Conservation (phyloP, 2,329 filamentous ascomycete species). For the Gyromitra esculenta region DNA sequence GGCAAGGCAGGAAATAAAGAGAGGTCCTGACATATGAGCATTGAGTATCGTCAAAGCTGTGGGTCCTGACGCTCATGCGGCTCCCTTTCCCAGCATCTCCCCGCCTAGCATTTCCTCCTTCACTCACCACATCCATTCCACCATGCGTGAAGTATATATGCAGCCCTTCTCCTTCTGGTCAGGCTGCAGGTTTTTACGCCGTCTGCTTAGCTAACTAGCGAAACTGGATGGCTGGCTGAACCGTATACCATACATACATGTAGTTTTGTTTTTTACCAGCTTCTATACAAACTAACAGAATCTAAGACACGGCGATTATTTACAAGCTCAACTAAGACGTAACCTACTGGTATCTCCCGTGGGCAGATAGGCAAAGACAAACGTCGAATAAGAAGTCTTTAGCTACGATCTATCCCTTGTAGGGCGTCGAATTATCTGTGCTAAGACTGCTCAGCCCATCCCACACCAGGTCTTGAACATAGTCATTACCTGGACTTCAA, state of each 20-base stretch:
- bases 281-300: constrained; percentile 1
- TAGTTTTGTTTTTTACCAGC: constrained; percentile 15
- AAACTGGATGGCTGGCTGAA: constrained; percentile 2
- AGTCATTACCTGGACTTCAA: constrained; percentile 24
- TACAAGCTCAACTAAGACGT: constrained; percentile 12
- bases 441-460: constrained; percentile 19
- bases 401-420: constrained; percentile 24
- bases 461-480: constrained; percentile 2
- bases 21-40: constrained; percentile 34
- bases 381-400: constrained; percentile 18
- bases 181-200: constrained; percentile 32
- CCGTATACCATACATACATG: no score
- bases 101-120: constrained; percentile 46
- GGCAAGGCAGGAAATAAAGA: not conserved
- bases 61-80: constrained; percentile 43
- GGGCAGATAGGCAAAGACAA: not conserved
- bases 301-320: constrained; percentile 10
- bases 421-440: constrained; percentile 19
- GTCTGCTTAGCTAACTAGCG: constrained; percentile 13
- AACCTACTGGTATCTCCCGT: constrained; percentile 11
- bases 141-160: constrained; percentile 28
- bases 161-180: constrained; percentile 39
- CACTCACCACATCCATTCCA: constrained; percentile 29
- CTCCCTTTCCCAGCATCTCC: constrained; percentile 37
- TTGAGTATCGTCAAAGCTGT: constrained; percentile 20